phyloP scores from a whole-genome alignment of 345 rosid species.

The sweet orange (Citrus sinensis) region DNA sequence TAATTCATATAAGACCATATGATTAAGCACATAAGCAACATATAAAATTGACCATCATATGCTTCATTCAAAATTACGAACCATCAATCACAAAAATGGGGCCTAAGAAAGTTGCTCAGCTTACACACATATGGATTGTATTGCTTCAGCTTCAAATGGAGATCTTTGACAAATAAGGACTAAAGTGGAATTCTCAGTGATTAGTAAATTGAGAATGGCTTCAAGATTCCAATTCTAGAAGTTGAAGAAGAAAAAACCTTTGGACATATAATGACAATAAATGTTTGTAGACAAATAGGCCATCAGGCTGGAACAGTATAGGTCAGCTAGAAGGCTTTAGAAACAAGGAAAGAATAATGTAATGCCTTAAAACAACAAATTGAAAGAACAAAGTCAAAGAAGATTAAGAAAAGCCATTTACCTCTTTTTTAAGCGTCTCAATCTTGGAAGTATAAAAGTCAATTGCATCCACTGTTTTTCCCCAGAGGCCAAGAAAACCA shows the following conservation, averaged over 20 bases:
- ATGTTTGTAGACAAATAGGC: background rate
- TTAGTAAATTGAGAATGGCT: background rate
- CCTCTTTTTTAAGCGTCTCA: constrained; percentile 55
- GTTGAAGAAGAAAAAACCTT: background rate
- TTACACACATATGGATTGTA: background rate
- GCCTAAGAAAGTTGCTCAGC: background rate
- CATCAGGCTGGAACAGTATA: background rate
- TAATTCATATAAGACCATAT: background rate
- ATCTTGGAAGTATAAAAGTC: constrained; percentile 59
- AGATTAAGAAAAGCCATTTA: constrained; percentile 23
- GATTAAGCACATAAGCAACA: background rate
- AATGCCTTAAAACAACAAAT: background rate
- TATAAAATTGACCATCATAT: background rate
- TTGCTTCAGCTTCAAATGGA: background rate
- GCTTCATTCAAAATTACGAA: background rate
- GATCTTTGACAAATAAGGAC: background rate
- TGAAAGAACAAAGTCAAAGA: background rate
- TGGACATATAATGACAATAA: background rate
- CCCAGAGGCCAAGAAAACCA: constrained; percentile 74
- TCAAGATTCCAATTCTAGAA: background rate
- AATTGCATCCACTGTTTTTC: constrained; percentile 70
- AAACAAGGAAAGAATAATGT: background rate
- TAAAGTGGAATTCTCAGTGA: background rate
- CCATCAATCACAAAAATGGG: background rate
- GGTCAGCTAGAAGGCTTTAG: background rate